Evolutionary conservation across 2,329 filamentous ascomycete species (phyloP), one percentile per base, ranked within the genome.

Genomic region (Aspergillus terreus): DNA sequence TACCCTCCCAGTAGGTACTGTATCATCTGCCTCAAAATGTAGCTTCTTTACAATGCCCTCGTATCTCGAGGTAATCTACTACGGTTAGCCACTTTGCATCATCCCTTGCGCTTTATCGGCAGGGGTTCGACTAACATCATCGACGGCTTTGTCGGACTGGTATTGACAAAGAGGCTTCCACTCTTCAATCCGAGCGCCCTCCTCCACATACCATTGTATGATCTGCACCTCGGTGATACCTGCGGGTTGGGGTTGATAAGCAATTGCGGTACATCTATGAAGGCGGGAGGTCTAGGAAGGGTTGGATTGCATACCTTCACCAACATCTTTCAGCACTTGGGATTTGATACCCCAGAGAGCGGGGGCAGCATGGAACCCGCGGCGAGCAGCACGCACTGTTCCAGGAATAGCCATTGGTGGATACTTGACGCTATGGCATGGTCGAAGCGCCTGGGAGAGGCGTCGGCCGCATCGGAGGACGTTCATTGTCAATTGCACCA

Each of bases 201-300:
- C 91, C 74, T 96, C 88, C 59, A 99, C 92, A 70, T 97, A 99
- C 94, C 94, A 99, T 77, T 99, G 94, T 65, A 97, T 97, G 65
- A 99, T 90, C 73, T 99, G 94, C 67, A 94, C 96, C 76, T 99
- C 94, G 68, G 94, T 92, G 65, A 97, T 99, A 50, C 94, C 94
- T 94, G 45, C 21, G 41, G n/a, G 47, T 38, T 19, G n/a, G 10
- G 44, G n/a, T 42, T 21, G 11, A 42, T 49, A 19, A 30, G 38
- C 9, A 2, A 6, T 14, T 27, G 38, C 21, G 21, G 14, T 33
- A 35, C 19, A 19, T 19, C 12, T 17, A 17, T 38, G 14, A 17
- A 38, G 35, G 15, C 14, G 35, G 7, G 35, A 10, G 36, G 32
- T 30, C 15, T 4, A 9, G 15, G 14, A 25, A 11, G 23, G 3